Percentiles rank a stretch among this genome's conserved stretches.
phyloP scores from a whole-genome alignment of 371 early-diverging fungal species.

The Phascolomyces articulosus region DNA sequence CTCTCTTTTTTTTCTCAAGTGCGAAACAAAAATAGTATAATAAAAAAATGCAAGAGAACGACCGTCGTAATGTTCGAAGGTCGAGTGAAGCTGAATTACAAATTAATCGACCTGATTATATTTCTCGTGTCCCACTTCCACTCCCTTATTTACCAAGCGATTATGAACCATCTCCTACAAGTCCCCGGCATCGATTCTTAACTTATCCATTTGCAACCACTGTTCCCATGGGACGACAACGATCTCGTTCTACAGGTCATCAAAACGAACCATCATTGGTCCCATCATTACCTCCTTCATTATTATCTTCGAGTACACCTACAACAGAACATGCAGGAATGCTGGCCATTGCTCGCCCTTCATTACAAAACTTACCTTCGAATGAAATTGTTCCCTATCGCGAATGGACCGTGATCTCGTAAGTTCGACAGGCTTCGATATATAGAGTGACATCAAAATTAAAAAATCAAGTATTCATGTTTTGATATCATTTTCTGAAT shows the following conservation, averaged over 20 bases:
- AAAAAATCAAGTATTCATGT: neutral
- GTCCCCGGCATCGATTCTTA: conserved; percentile 36
- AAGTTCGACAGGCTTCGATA: too few relatives aligned
- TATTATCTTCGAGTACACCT: neutral
- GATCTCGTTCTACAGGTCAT: conserved; percentile 28
- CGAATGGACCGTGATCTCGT: conserved; percentile 62
- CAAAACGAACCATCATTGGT: neutral
- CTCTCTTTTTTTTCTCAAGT: neutral
- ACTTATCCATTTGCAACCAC: conserved; percentile 9
- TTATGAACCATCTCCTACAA: conserved; percentile 38
- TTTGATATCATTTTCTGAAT: too few relatives aligned
- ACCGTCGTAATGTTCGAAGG: conserved; percentile 2
- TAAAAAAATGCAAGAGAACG: conserved; percentile 2
- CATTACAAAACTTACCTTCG: neutral
- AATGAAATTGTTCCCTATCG: conserved; percentile 53
- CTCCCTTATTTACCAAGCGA: conserved; percentile 50
- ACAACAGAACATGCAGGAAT: neutral
- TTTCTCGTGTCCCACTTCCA: conserved; percentile 42
- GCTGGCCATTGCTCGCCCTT: conserved; percentile 4
- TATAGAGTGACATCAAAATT: too few relatives aligned
- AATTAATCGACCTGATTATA: neutral
- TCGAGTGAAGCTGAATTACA: conserved; percentile 15
- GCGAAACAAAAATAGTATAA: neutral
- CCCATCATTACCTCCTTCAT: neutral
- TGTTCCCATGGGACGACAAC: conserved; percentile 20